These are phyloP conservation scores for Apiotrichum montevideense DNA, from an alignment of 1,284 basidiomycete genomes.

Conservation along the genomic window DNA sequence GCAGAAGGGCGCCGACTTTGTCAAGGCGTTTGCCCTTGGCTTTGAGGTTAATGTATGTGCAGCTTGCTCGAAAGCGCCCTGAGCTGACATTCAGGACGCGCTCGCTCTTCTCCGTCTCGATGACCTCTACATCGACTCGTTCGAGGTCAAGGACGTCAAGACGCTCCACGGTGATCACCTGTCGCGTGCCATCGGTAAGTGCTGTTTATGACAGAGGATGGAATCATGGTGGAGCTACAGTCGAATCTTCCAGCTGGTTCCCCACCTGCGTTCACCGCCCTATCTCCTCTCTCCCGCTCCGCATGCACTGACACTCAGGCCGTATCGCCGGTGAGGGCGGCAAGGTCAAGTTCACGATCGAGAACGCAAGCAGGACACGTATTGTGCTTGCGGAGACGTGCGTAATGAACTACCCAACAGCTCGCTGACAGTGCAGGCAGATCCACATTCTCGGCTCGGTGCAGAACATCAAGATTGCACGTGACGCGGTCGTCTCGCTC, in stretches of 20 bases:
- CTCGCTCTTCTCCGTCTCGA: slow-evolving; percentile 91
- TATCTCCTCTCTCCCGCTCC: no score
- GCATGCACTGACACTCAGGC: slow-evolving; percentile 49
- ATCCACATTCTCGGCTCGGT: slow-evolving; percentile 56
- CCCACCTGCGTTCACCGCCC: no score
- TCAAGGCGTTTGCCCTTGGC: slow-evolving; percentile 88
- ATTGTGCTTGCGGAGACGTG: slow-evolving; percentile 95
- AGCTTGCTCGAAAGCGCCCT: neutral
- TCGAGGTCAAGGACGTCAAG: slow-evolving; percentile 99
- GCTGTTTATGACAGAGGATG: neutral
- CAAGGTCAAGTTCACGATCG: slow-evolving; percentile 97
- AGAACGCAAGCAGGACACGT: slow-evolving; percentile 90
- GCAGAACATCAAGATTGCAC: slow-evolving; percentile 88
- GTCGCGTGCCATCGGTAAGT: slow-evolving; percentile 81
- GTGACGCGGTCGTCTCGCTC: slow-evolving; percentile 89
- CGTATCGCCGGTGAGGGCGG: slow-evolving; percentile 98
- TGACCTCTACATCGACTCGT: slow-evolving; percentile 95
- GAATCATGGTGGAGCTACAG: no score
- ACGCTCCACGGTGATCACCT: slow-evolving; percentile 95
- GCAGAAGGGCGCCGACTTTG: slow-evolving; percentile 95
- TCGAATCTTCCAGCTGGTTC: neutral
- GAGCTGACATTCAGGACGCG: slow-evolving; percentile 61
- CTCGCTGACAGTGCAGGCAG: slow-evolving; percentile 37
- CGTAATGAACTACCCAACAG: neutral
- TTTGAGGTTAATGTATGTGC: slow-evolving; percentile 77